Evolutionary conservation across 1,284 basidiomycete species (phyloP).

Genomic region (Trametes versicolor): DNA sequence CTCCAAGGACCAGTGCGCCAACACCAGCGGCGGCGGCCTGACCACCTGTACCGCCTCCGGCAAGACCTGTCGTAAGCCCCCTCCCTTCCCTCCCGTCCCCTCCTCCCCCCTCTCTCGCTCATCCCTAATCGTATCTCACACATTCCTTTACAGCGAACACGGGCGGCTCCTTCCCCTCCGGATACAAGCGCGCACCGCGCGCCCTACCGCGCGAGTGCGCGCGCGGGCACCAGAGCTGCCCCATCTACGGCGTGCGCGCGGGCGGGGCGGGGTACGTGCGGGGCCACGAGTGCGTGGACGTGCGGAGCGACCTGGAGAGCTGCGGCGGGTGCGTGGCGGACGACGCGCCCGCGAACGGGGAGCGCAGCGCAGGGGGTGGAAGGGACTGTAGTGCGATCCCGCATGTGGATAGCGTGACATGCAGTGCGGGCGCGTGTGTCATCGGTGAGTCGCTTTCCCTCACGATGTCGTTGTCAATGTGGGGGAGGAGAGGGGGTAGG

Average conservation of each 20-base stretch:
- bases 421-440: conserved; percentile 31
- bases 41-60: conserved; percentile 28
- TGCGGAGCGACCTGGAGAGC: conserved; percentile 38
- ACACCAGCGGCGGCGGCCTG: conserved; percentile 29
- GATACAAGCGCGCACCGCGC: conserved; percentile 7
- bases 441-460: conserved; percentile 33
- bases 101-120: neutral
- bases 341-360: conserved; percentile 30
- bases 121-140: neutral
- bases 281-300: conserved; percentile 39
- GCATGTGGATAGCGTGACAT: conserved; percentile 37
- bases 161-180: conserved; percentile 23
- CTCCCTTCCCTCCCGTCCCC: neutral
- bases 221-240: conserved; percentile 32
- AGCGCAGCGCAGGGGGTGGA: conserved; percentile 30
- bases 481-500: neutral
- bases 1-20: conserved; percentile 29
- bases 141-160: conserved; percentile 23
- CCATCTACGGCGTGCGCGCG: conserved; percentile 28
- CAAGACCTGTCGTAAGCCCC: conserved; percentile 36
- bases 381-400: conserved; percentile 42
- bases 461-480: neutral
- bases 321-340: conserved; percentile 40
- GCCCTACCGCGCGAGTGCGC: conserved; percentile 30
- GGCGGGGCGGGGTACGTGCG: conserved; percentile 24